Percentiles rank a stretch among this genome's conserved stretches.
Evolutionary conservation across 371 early-diverging fungal genomes (phyloP).

Genomic region (Saksenaea vasiformis): DNA sequence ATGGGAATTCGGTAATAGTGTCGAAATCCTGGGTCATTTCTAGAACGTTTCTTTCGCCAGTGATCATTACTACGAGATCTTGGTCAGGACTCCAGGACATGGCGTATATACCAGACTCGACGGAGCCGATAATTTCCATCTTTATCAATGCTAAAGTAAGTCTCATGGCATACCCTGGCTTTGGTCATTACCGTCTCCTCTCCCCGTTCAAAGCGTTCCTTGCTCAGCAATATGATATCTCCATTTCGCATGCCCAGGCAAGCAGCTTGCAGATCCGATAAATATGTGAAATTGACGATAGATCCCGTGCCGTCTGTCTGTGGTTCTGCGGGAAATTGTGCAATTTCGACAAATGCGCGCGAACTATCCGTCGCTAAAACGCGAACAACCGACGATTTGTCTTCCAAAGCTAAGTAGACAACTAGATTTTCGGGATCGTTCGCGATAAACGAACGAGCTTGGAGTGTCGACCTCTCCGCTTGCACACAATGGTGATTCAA

Average conservation of each 20-base stretch:
- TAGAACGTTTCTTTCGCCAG: slow-evolving; percentile 75
- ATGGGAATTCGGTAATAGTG: slow-evolving; percentile 77
- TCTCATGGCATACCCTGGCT: background rate
- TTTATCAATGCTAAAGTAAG: slow-evolving; percentile 15
- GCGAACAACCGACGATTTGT: slow-evolving; percentile 15
- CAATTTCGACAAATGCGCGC: background rate
- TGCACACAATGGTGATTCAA: background rate
- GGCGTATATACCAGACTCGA: slow-evolving; percentile 80
- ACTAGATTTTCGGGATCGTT: slow-evolving; percentile 54
- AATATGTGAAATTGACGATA: slow-evolving; percentile 58
- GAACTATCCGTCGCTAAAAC: background rate
- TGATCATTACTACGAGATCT: slow-evolving; percentile 82
- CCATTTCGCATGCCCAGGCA: slow-evolving; percentile 69
- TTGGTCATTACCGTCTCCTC: slow-evolving; percentile 42
- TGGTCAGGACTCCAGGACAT: slow-evolving; percentile 94
- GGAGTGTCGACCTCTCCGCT: background rate
- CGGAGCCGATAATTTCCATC: slow-evolving; percentile 72
- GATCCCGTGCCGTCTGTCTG: background rate
- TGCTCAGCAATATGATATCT: slow-evolving; percentile 69
- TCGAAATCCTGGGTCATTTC: slow-evolving; percentile 95
- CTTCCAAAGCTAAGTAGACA: slow-evolving; percentile 53
- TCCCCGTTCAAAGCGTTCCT: slow-evolving; percentile 51
- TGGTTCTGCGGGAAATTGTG: slow-evolving; percentile 7
- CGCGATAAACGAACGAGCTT: slow-evolving; percentile 42
- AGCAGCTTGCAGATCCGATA: slow-evolving; percentile 66